Percentiles rank a stretch among this genome's conserved stretches.
phyloP scores from a whole-genome alignment of 768 basidiomycete genomes.

The Phlegmacium glaucopus region DNA sequence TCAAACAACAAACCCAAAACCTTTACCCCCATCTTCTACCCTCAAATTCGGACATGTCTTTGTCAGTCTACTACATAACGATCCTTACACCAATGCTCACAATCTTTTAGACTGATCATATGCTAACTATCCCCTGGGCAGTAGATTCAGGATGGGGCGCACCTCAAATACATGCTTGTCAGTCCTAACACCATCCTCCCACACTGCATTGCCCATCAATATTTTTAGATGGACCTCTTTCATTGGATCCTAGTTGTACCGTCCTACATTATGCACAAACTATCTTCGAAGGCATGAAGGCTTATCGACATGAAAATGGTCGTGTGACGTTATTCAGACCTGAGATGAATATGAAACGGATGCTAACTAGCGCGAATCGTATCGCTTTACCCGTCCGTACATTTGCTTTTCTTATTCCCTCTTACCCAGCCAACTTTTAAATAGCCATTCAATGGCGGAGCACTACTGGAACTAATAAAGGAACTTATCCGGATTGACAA shows the following conservation, averaged over 20 bases:
- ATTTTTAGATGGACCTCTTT: slow-evolving; percentile 62
- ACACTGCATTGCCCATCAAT: not conserved
- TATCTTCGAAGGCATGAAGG: slow-evolving; percentile 93
- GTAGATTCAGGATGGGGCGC: slow-evolving; percentile 72
- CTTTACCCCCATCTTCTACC: slow-evolving; percentile 58
- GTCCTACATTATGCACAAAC: slow-evolving; percentile 94
- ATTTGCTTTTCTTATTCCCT: not conserved
- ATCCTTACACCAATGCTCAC: slow-evolving; percentile 4
- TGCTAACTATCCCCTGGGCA: slow-evolving; percentile 80
- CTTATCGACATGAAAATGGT: slow-evolving; percentile 73
- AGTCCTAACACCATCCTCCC: slow-evolving; percentile 25
- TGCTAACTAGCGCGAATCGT: slow-evolving; percentile 81
- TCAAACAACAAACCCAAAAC: slow-evolving; percentile 49
- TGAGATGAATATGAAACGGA: slow-evolving; percentile 96
- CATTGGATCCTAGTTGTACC: slow-evolving; percentile 70
- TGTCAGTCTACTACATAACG: slow-evolving; percentile 37
- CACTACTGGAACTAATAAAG: slow-evolving; percentile 78
- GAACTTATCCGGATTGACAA: slow-evolving; percentile 79
- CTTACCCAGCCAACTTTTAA: slow-evolving; percentile 1
- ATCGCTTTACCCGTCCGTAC: slow-evolving; percentile 66
- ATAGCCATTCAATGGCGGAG: slow-evolving; percentile 75
- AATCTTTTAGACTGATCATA: slow-evolving; percentile 72
- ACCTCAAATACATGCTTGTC: slow-evolving; percentile 83
- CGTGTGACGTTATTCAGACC: slow-evolving; percentile 86
- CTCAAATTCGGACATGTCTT: slow-evolving; percentile 87